Base-by-base conservation (phyloP, 345 rosid genomes). In the Aquilaria yunnanensis region DNA sequence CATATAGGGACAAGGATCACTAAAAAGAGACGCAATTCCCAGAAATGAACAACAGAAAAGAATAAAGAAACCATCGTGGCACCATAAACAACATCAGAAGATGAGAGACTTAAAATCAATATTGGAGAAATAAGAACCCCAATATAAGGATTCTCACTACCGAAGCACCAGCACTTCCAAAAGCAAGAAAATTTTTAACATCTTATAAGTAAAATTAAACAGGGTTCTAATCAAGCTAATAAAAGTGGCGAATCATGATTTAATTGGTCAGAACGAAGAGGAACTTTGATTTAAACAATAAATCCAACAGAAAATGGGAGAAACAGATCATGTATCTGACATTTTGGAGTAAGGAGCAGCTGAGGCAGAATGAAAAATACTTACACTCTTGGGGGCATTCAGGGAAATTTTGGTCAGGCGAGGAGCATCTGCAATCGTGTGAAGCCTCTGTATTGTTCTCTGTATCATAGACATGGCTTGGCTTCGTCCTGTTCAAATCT, bases 321-420 rank as follows among this genome's bases (percentile, higher is more conserved):
- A 2, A 47, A 60, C 47, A 53, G 16, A 32, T 37, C 9, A 8
- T 5, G 12, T 7, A 55, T 51, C 9, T 23, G 12, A 57, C 5
- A 31, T n/a, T 48, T 54, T 67, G 37, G 5, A 33, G 10, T 1
- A 48, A 67, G 41, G 5, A 13, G 41, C 8, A 0, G 47, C 23
- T 23, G 23, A 23, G 23, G 23, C 23, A 14, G 2, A 32, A 41
- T 56, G 32, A 50, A 2, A 59, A 45, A 70, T 68, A 59, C 80
- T 73, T 72, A 90, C 97, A 51, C 54, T 54, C 72, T 82, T 88
- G 57, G 97, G 88, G 53, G 86, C 76, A 62, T 73, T 32, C 23
- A 85, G 74, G 62, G 85, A 73, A 71, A 87, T 76, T 51, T 76
- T 72, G 23, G 78, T 72, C 63, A 87, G 80, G 67, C 72, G 78